Base-by-base conservation (phyloP, 129 eudicot species). In the Tagetes patula region DNA sequence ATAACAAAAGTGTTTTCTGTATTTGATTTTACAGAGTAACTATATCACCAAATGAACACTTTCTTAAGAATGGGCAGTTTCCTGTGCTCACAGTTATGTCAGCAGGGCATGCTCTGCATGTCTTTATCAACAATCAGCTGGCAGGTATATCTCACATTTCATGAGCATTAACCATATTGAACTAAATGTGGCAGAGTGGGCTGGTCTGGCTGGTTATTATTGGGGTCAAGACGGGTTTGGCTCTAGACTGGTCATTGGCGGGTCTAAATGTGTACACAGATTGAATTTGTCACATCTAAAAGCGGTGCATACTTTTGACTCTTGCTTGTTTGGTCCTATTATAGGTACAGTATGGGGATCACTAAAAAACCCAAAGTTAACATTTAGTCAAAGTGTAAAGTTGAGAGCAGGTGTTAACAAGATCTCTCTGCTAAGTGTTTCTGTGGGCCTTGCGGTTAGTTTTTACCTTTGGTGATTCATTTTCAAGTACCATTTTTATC, bases 91-190 rank as follows among this genome's bases (percentile, higher is more conserved):
- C 89, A 0, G 91, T 92, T 40, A 89, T 84, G 91, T 92, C 98
- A 70, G 91, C 98, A 43, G 98, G 98, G 8, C 98, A 92, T 77
- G 85, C 92, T 11, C 55, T 92, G 88, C 95, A 92, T 62, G 95
- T 92, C 37, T 92, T 87, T 66, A 63, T 89, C 82, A 92, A 92
- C 62, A 92, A 90, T 46, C 86, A 89, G 71, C 72, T 80, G 50
- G 68, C 90, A 79, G 98, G 98, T 92, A 75, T 34, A 41, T 71
- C 13, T 69, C 74, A 41, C 42, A 43, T 33, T 67, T 67, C 27
- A 65, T 9, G 45, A 49, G 59, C 8, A 61, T 65, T 45, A 9
- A 11, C 43, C 8, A 20, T 20, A 20, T 27, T 9, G 33, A 10
- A 55, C 37, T 3, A 55, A 1, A 55, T 27, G 37, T 53, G 59